Evolutionary conservation across 192 early-diverging fungal genomes (phyloP).

Genomic region (Oehlia diaphana): DNA sequence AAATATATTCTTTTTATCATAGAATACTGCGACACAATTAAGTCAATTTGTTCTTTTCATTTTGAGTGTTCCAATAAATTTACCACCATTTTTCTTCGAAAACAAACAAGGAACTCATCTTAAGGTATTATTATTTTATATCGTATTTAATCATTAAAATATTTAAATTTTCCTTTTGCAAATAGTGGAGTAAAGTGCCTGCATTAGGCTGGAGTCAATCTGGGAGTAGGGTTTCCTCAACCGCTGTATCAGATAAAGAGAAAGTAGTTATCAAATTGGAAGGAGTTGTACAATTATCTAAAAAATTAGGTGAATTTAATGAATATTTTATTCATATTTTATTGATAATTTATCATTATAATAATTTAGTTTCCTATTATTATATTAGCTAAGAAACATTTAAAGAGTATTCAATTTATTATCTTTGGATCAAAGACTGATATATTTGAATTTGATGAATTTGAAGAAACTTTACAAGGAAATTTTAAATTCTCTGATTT

Average conservation of each 20-base stretch:
- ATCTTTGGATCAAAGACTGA: constrained; percentile 6
- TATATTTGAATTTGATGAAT: neutral
- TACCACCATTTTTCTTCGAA: constrained; percentile 15
- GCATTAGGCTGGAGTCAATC: neutral
- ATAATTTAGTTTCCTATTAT: neutral
- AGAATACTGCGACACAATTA: neutral
- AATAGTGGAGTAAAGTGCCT: neutral
- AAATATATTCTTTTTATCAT: neutral
- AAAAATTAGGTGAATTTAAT: neutral
- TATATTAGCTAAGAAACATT: neutral
- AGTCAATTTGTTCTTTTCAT: neutral
- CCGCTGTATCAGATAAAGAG: neutral
- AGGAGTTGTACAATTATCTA: neutral
- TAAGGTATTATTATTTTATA: neutral
- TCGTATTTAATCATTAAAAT: neutral
- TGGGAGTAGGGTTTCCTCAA: neutral
- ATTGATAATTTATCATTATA: neutral
- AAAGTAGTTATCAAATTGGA: constrained; percentile 13
- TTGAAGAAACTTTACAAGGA: neutral
- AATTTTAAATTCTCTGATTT: neutral
- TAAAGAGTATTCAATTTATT: constrained; percentile 7
- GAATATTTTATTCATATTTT: neutral
- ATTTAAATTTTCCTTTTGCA: neutral
- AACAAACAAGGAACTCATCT: constrained; percentile 4
- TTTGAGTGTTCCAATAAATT: constrained; percentile 3